Evolutionary conservation across 2,329 filamentous ascomycete genomes (phyloP).

Genomic region (Apiospora aurea): DNA sequence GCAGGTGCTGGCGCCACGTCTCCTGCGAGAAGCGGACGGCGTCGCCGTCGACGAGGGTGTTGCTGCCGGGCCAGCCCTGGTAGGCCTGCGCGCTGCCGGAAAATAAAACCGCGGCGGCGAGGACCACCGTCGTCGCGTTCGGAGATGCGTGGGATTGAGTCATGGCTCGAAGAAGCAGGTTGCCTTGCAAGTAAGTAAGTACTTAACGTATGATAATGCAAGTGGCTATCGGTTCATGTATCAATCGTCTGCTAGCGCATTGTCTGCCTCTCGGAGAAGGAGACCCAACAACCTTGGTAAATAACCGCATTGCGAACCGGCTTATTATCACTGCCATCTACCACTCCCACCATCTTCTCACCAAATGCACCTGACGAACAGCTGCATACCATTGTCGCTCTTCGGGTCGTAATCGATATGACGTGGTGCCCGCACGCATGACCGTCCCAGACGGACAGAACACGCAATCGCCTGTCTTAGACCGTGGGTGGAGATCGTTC

Average conservation of each 20-base stretch:
- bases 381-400: not conserved
- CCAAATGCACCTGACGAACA: not conserved
- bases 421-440: not conserved
- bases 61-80: slow-evolving; percentile 45
- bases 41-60: slow-evolving; percentile 36
- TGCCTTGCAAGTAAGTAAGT: not conserved
- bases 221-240: too few species aligned
- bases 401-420: not conserved
- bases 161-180: not conserved
- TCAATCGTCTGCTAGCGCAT: not conserved
- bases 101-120: not conserved
- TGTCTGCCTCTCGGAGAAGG: not conserved
- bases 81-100: slow-evolving; percentile 43
- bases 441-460: not conserved
- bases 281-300: not conserved
- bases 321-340: not conserved
- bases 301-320: not conserved
- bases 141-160: not conserved
- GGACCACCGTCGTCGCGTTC: not conserved
- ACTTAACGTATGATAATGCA: not conserved
- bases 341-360: not conserved
- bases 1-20: slow-evolving; percentile 50
- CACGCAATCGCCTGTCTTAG: not conserved
- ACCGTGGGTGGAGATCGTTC: not conserved
- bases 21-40: slow-evolving; percentile 36